Base-by-base conservation (phyloP, 345 rosid species). In the Syzygium aqueum region DNA sequence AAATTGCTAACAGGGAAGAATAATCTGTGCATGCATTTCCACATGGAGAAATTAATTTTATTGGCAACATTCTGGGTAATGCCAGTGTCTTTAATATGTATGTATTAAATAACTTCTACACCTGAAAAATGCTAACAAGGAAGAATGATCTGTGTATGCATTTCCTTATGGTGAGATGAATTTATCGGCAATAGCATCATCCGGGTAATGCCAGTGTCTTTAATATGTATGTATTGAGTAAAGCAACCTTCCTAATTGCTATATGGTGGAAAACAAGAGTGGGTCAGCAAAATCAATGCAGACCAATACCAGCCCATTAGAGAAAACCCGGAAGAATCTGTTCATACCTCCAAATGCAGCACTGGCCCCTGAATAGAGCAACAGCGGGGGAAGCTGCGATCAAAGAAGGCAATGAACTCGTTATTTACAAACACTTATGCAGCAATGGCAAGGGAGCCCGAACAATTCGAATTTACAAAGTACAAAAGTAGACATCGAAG, bases 311-410 rank as follows among this genome's bases (percentile, higher is more conserved):
- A 84, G 46, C 67, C 27, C 30, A 77, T 54, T 52, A 87, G 28
- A 22, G 21, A 54, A 49, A 46, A 25, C 49, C 49, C 1, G 0
- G 77, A 11, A 37, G 77, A 88, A 84, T 82, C 56, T 86, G 30
- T 49, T 27, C 28, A 50, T 92, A 96, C 99, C 99, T 95, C 99
- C 99, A 91, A 97, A 94, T 77, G 93, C 94, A 91, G 98, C 98
- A 89, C 94, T 94, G 67, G 93, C 94, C 16, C 95, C 95, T 30
- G 98, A 96, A 92, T 93, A 95, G 88, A 90, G 90, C 86, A 95
- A 91, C 88, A 97, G 91, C 43, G 97, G 90, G 33, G 99, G 99
- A 91, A 95, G 89, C 98, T 97, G 93, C 40, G 87, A 90, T 25
- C 89, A 90, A 87, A 54, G 49, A 63, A 88, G 50, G 52, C 53